Conservation (phyloP, 495 filamentous ascomycete genomes). For the Lasiosphaeris hirsuta region DNA sequence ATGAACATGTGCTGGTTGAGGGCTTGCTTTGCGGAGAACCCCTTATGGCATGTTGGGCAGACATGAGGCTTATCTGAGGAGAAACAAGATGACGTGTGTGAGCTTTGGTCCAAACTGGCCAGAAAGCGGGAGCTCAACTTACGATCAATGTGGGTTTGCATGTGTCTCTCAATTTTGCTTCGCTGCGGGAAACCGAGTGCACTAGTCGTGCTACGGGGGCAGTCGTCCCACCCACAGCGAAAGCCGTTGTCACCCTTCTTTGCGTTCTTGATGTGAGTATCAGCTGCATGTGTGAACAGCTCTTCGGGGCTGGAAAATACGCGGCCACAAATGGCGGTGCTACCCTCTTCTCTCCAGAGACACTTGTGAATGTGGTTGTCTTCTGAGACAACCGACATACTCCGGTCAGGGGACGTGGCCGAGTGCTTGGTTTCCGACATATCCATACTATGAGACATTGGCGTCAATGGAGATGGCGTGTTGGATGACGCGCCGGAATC, state of each 20-base stretch:
- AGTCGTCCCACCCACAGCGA: conserved; percentile 36
- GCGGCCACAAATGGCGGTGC: conserved; percentile 22
- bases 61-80: conserved; percentile 53
- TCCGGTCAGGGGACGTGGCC: conserved; percentile 10
- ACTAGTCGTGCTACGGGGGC: conserved; percentile 37
- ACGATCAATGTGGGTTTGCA: conserved; percentile 62
- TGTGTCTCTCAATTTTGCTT: conserved; percentile 61
- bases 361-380: conserved; percentile 22
- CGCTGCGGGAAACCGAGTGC: conserved; percentile 50
- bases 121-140: conserved; percentile 27
- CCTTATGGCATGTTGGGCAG: conserved; percentile 51
- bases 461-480: conserved; percentile 29
- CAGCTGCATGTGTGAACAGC: conserved; percentile 29
- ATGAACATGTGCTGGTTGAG: conserved; percentile 59
- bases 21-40: conserved; percentile 58
- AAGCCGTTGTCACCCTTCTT: conserved; percentile 33
- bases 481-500: conserved; percentile 26
- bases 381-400: conserved; percentile 19
- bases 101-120: not conserved
- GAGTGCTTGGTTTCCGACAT: conserved; percentile 20
- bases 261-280: conserved; percentile 29
- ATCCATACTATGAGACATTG: conserved; percentile 23
- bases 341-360: conserved; percentile 29
- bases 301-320: conserved; percentile 26
- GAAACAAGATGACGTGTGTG: conserved; percentile 10